Evolutionary conservation across 495 filamentous ascomycete species (phyloP).

Genomic region (Neurospora hispaniola): DNA sequence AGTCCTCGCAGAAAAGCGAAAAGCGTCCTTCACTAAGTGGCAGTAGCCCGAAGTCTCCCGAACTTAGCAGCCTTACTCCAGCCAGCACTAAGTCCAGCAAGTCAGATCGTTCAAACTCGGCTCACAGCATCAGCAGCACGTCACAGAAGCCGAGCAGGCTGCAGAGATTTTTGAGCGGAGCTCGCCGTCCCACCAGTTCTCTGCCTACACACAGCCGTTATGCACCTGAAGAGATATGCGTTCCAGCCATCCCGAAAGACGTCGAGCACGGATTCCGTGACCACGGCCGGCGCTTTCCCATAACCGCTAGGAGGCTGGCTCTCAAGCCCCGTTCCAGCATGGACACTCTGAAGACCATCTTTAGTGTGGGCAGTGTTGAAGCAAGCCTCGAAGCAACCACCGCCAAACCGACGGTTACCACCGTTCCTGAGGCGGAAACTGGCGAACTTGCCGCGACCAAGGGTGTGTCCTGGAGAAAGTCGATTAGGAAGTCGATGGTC

Average conservation of each 20-base stretch:
- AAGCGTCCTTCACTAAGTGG: neutral
- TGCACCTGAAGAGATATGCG: constrained; percentile 13
- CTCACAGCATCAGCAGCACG: constrained; percentile 23
- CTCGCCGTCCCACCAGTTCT: constrained; percentile 16
- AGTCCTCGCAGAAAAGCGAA: neutral
- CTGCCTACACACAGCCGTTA: constrained; percentile 23
- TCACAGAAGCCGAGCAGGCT: constrained; percentile 28
- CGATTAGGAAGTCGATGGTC: constrained; percentile 23
- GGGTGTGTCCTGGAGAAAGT: constrained; percentile 16
- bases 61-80: constrained; percentile 13
- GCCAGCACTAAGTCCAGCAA: constrained; percentile 15
- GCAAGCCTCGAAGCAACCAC: constrained; percentile 18
- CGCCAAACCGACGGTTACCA: constrained; percentile 2
- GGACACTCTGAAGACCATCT: constrained; percentile 33
- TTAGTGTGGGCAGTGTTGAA: constrained; percentile 29
- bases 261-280: constrained; percentile 27
- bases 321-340: constrained; percentile 24
- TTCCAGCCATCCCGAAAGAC: constrained; percentile 24
- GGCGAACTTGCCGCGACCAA: constrained; percentile 8
- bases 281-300: constrained; percentile 18
- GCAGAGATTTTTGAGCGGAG: constrained; percentile 29
- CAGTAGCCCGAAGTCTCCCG: constrained; percentile 12
- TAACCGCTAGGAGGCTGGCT: constrained; percentile 24
- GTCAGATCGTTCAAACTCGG: constrained; percentile 20
- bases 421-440: constrained; percentile 3